Evolutionary conservation across 176 grass and related monocot genomes (phyloP).

Genomic region (Hordeum marinum): DNA sequence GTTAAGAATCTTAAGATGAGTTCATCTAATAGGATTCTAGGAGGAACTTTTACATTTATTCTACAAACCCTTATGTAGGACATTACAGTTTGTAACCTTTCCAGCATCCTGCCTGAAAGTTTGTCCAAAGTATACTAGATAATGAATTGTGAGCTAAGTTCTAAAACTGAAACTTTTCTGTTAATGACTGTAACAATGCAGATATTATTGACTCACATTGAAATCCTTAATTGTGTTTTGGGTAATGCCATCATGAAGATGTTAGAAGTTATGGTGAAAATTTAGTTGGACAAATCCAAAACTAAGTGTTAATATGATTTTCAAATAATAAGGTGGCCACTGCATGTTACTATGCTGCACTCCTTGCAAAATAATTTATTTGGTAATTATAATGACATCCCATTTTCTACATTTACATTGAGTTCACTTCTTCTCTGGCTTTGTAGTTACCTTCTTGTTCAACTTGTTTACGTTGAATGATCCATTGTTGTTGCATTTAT

Average conservation of each 20-base stretch:
- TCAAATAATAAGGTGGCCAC: background rate
- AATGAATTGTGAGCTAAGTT: background rate
- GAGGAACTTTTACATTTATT: background rate
- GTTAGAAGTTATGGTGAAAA: background rate
- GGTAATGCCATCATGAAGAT: background rate
- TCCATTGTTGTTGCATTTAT: slow-evolving; percentile 22
- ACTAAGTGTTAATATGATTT: background rate
- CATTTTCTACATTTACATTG: background rate
- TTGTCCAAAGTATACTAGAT: background rate
- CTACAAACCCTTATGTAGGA: background rate
- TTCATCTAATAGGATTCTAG: background rate
- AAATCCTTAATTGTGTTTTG: background rate
- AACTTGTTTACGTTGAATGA: background rate
- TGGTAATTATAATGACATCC: background rate
- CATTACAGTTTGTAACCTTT: background rate
- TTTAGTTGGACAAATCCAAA: background rate
- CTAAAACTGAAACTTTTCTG: background rate
- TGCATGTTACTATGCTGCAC: background rate
- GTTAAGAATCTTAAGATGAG: background rate
- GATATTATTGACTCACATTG: background rate
- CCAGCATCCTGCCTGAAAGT: background rate
- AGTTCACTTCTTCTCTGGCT: background rate
- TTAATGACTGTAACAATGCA: background rate
- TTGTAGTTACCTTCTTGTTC: background rate
- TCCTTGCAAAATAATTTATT: background rate